These are phyloP conservation scores for Emmonsiellopsis sp. DNA, from an alignment of 2,329 filamentous ascomycete genomes.

Conservation along the genomic window DNA sequence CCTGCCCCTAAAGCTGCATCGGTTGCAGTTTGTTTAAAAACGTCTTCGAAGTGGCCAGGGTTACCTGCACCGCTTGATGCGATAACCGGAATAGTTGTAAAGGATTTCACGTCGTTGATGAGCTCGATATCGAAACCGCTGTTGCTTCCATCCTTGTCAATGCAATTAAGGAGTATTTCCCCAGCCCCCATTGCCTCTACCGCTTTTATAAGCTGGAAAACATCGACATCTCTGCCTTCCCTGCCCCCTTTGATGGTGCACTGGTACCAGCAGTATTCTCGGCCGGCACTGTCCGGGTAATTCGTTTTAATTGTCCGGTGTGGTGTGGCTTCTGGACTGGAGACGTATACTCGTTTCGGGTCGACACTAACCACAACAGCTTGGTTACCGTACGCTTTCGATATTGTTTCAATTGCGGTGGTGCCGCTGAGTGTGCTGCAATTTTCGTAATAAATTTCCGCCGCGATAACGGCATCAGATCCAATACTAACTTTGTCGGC, in stretches of 20 bases:
- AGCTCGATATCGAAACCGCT: constrained; percentile 91
- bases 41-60: constrained; percentile 80
- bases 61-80: constrained; percentile 86
- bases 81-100: constrained; percentile 86
- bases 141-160: constrained; percentile 93
- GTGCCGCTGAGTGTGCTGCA: constrained; percentile 63
- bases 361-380: constrained; percentile 95
- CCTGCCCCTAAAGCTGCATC: constrained; percentile 92
- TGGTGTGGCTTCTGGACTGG: constrained; percentile 56
- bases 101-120: constrained; percentile 76
- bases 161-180: constrained; percentile 93
- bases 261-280: constrained; percentile 88
- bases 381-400: constrained; percentile 86
- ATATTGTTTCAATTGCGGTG: constrained; percentile 94
- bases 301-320: constrained; percentile 68
- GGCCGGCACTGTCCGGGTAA: constrained; percentile 63
- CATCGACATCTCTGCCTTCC: constrained; percentile 88
- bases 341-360: constrained; percentile 81
- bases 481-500: constrained; percentile 98
- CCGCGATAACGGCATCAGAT: constrained; percentile 84
- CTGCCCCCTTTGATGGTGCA: constrained; percentile 94
- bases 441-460: constrained; percentile 75
- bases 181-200: constrained; percentile 94
- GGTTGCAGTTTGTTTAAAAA: constrained; percentile 75
- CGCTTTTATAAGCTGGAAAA: constrained; percentile 75